Conservation (phyloP, 768 basidiomycete species). For the Pisolithus orientalis region DNA sequence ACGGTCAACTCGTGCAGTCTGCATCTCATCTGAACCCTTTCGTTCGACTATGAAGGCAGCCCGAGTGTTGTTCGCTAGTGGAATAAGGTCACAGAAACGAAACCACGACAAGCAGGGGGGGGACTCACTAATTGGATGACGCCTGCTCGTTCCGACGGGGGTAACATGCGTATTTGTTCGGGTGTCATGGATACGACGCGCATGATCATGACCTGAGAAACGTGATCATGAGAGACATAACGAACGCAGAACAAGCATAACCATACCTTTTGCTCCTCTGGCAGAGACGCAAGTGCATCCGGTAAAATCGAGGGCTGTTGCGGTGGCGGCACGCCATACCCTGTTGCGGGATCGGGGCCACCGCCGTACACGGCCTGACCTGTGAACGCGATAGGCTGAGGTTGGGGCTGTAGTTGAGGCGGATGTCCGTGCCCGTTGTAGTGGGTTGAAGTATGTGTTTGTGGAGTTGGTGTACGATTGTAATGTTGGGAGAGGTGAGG, state of each 20-base stretch:
- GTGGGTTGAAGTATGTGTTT: conserved; percentile 23
- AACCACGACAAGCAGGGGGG: no score
- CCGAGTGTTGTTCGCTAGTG: no score
- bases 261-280: conserved; percentile 63
- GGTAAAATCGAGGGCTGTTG: conserved; percentile 24
- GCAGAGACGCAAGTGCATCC: conserved; percentile 51
- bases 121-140: conserved; percentile 69
- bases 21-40: no score
- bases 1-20: no score
- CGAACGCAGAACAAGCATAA: no score
- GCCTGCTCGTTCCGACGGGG: conserved; percentile 58
- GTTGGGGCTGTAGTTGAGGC: conserved; percentile 15
- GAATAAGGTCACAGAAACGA: no score
- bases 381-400: not conserved
- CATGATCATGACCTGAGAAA: not conserved
- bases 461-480: conserved; percentile 29
- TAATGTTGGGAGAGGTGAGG: conserved; percentile 31
- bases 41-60: no score
- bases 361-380: conserved; percentile 10
- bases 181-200: conserved; percentile 44
- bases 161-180: conserved; percentile 65
- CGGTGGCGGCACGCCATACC: not conserved
- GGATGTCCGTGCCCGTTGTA: conserved; percentile 24
- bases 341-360: no score
- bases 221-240: no score